Evolutionary conservation across 2,329 filamentous ascomycete genomes (phyloP), one percentile per base, ranked within the genome.

Genomic region (Aspergillus sp.): DNA sequence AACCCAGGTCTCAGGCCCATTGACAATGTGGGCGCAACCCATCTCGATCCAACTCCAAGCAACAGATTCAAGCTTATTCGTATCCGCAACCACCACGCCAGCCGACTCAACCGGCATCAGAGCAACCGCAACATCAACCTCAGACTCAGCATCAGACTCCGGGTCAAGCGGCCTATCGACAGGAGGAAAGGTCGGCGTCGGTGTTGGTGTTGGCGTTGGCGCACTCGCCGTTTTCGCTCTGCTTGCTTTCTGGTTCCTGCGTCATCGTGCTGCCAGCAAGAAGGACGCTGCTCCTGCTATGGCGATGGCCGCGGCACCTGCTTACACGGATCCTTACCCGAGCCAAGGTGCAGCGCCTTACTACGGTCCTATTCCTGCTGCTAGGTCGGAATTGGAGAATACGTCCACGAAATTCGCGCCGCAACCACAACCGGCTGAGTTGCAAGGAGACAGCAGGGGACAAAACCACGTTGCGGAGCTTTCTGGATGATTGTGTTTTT

Each of bases 21-120:
- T 63, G 19, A 62, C 60, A 5, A 60, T 60, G 58, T 62, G 58
- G 58, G 59, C 58, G 10, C 57, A 60, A 41, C 54, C 53, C n/a
- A 46, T 57, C 15, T 19, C 45, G 7, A 25, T 27, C 33, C 37
- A 46, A 41, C 37, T 46, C 22, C 45, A 20, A 41, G 27, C 35
- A 2, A 15, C 44, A 30, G 19, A 12, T 30, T 27, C 37, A 2
- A 42, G 17, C 22, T 7, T 42, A 7, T 42, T 19, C 13, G 39
- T 22, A 17, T 20, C 39, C 3, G 22, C 9, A 5, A 42, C 20
- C 7, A 13, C 5, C 22, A 20, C 39, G 20, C 4, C 4, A 4
- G 19, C 39, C 9, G 25, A 12, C 2, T 10, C 25, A 4, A 30
- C 25, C 3, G 25, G 10, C 35, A 39, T 7, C 35, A 7, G 15